Percentiles rank a stretch among this genome's conserved stretches.
Conservation (phyloP, 495 filamentous ascomycete species). For the Penicillium cosmopolitanum region DNA sequence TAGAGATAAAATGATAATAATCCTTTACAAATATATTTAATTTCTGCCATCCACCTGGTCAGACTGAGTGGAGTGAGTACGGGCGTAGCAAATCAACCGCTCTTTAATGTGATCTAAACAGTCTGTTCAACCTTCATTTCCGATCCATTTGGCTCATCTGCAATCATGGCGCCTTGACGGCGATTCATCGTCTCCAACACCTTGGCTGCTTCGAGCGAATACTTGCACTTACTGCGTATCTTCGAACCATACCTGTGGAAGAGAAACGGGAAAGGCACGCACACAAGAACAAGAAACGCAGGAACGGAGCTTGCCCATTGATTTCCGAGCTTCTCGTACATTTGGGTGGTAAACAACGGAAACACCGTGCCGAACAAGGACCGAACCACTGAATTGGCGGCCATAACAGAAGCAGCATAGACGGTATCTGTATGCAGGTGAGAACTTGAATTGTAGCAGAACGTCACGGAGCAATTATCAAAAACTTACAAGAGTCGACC, state of each 20-base stretch:
- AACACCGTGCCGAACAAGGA: background rate
- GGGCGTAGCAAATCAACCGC: background rate
- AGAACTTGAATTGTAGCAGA: background rate
- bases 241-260: background rate
- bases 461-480: background rate
- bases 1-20: too few relatives aligned
- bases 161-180: background rate
- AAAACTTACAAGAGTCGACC: conserved; percentile 1
- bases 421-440: background rate
- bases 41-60: background rate
- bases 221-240: background rate
- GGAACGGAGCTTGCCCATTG: conserved; percentile 3
- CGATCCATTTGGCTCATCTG: background rate
- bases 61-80: background rate
- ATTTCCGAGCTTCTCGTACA: background rate
- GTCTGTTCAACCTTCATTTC: conserved; percentile 1
- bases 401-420: background rate
- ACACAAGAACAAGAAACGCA: background rate
- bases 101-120: background rate
- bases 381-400: background rate
- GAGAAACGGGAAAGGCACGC: background rate
- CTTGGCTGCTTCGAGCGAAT: background rate
- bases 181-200: conserved; percentile 1
- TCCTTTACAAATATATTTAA: too few relatives aligned
- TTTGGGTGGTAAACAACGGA: conserved; percentile 1